Conservation (phyloP, 768 basidiomycete species). For the Xerocomus potaroensis region DNA sequence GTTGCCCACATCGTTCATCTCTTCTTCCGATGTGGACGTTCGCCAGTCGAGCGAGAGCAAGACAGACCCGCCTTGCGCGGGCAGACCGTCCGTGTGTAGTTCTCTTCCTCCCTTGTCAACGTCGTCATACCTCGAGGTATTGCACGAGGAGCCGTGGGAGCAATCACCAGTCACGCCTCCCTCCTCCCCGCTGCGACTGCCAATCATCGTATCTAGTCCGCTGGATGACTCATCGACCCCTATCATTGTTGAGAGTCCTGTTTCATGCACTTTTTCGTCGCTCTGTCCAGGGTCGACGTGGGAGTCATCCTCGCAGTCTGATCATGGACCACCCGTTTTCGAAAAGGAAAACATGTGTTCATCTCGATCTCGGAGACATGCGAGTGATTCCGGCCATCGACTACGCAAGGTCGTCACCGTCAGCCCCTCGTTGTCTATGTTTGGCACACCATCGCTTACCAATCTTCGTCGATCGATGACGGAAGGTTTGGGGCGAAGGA, state of each 20-base stretch:
- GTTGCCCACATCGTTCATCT: conserved; percentile 5
- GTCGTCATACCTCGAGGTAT: conserved; percentile 24
- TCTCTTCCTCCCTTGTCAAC: conserved; percentile 22
- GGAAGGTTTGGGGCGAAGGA: conserved; percentile 27
- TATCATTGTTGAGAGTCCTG: conserved; percentile 19
- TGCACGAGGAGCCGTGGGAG: conserved; percentile 28
- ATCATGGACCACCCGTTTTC: background rate
- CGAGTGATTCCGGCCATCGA: conserved; percentile 17
- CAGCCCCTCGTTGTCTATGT: conserved; percentile 17
- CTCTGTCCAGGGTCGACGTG: conserved; percentile 12
- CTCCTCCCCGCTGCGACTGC: background rate
- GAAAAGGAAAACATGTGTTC: conserved; percentile 14
- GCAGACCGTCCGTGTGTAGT: conserved; percentile 24
- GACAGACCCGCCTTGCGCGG: background rate
- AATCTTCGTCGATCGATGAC: conserved; percentile 45
- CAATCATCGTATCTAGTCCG: conserved; percentile 21
- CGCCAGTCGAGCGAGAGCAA: conserved; percentile 11
- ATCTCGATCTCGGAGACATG: conserved; percentile 13
- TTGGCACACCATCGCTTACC: conserved; percentile 37
- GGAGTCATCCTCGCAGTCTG: conserved; percentile 13
- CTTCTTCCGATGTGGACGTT: background rate
- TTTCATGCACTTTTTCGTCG: conserved; percentile 23
- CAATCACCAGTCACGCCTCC: conserved; percentile 15
- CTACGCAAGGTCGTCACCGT: background rate
- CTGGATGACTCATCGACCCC: conserved; percentile 5